These are phyloP conservation scores for Neurospora terricola DNA, from an alignment of 495 filamentous ascomycete genomes.

Conservation along the genomic window DNA sequence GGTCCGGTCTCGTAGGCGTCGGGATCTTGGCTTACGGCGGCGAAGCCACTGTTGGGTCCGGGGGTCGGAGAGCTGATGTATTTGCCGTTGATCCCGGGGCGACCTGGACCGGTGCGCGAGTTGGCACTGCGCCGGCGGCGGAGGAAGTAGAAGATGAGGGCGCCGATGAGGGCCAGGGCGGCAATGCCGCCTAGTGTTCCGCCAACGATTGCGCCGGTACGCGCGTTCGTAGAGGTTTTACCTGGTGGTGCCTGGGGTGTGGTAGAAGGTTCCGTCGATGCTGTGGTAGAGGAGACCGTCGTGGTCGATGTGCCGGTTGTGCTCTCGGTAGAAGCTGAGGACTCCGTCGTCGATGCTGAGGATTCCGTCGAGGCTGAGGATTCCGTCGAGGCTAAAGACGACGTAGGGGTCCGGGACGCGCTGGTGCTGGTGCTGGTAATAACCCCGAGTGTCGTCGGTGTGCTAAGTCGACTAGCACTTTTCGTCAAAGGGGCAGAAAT, in stretches of 20 bases:
- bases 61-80: slow-evolving; percentile 23
- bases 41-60: slow-evolving; percentile 13
- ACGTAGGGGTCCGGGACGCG: slow-evolving; percentile 1
- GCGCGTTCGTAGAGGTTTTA: slow-evolving; percentile 10
- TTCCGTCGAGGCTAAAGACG: slow-evolving; percentile 6
- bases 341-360: slow-evolving; percentile 2
- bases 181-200: slow-evolving; percentile 32
- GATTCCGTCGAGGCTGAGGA: slow-evolving; percentile 8
- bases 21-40: slow-evolving; percentile 13
- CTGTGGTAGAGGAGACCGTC: slow-evolving; percentile 1
- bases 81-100: slow-evolving; percentile 12
- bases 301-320: slow-evolving; percentile 10
- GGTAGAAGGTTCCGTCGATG: slow-evolving; percentile 4
- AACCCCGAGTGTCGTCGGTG: slow-evolving; percentile 28
- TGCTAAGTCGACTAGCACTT: slow-evolving; percentile 18
- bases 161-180: slow-evolving; percentile 21
- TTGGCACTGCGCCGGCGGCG: slow-evolving; percentile 27
- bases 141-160: slow-evolving; percentile 18
- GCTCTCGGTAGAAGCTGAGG: slow-evolving; percentile 11
- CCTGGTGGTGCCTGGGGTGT: slow-evolving; percentile 2
- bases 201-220: slow-evolving; percentile 35
- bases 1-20: slow-evolving; percentile 23
- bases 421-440: slow-evolving; percentile 8
- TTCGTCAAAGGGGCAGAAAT: slow-evolving; percentile 24
- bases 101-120: slow-evolving; percentile 23